Base-by-base conservation (phyloP, 805 yeast species). In the Wickerhamia fluorescens region DNA sequence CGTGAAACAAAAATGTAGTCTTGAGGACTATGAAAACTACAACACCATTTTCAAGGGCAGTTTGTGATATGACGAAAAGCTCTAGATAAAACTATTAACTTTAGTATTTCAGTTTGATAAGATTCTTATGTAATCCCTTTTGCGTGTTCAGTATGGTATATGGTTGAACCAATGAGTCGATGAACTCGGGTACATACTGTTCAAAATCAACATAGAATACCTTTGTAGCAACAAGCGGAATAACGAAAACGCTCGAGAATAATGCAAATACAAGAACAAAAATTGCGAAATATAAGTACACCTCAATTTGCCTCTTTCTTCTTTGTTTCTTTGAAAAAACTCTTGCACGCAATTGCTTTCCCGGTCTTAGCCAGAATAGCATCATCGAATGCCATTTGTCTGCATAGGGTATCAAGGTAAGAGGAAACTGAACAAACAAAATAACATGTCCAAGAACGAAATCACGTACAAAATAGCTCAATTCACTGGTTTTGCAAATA, bases 391-490 rank as follows among this genome's bases (percentile, higher is more conserved):
- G 92, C 70, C 78, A 69, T 26, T 66, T 66, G 43, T 78, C 81
- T 25, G 76, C 65, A 39, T 65, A 76, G 0, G 88, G 88, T 23
- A 77, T 55, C 20, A 78, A 58, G 20, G 79, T 50, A 10, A 80
- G 36, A 2, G 87, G 87, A 7, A 76, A 52, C 39, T 78, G 84
- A 5, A 66, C 49, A 35, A 72, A 68, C 28, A 79, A 53, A 9
- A 81, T 50, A 23, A 70, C 40, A 45, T 81, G 87, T 0, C 78
- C 73, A 17, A 78, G 54, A 16, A 70, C 48, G 33, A 76, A 65
- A 50, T 81, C 92, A 4, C 70, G 73, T 0, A 80, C 73, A 57
- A 78, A 81, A 33, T 70, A 68, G n/a, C 79, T 68, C 62, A 78
- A 61, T 46, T 81, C 92, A 42, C 71, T 66, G 1, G 70, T 53